Evolutionary conservation across 306 rosid species (phyloP).

Genomic region (Rosa rugosa): DNA sequence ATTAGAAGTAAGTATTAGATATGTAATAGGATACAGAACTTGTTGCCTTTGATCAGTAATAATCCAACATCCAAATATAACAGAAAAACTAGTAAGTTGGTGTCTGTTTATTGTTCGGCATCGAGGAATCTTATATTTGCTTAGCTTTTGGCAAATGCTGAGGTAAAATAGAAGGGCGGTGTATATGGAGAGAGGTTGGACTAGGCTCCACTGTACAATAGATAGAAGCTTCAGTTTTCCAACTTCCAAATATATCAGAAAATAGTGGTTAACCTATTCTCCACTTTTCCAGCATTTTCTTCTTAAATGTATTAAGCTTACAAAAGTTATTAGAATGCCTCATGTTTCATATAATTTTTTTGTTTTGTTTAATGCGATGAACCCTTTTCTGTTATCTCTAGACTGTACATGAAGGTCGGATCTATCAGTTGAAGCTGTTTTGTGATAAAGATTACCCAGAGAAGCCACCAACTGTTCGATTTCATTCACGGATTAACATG

Average conservation of each 20-base stretch:
- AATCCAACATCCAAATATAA: not conserved
- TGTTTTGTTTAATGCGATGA: not conserved
- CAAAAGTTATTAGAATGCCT: not conserved
- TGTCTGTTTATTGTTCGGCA: not conserved
- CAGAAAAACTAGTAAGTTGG: not conserved
- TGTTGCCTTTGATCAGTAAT: not conserved
- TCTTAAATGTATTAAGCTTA: not conserved
- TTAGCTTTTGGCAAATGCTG: not conserved
- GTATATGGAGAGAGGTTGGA: not conserved
- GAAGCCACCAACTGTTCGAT: conserved; percentile 96
- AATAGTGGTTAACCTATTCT: not conserved
- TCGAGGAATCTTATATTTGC: not conserved
- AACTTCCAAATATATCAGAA: not conserved
- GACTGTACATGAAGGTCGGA: conserved; percentile 99
- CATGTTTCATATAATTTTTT: not conserved
- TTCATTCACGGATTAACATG: conserved; percentile 97
- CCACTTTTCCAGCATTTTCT: not conserved
- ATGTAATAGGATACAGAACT: not conserved
- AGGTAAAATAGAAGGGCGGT: not conserved
- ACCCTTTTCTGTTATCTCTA: conserved; percentile 29
- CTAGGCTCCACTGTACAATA: not conserved
- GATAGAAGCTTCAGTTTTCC: not conserved
- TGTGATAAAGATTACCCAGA: conserved; percentile 99
- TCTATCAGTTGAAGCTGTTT: conserved; percentile 96
- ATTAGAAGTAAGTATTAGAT: not conserved